Base-by-base conservation (phyloP, 108 stramenopile genomes). In the Skeletonema tropicum region DNA sequence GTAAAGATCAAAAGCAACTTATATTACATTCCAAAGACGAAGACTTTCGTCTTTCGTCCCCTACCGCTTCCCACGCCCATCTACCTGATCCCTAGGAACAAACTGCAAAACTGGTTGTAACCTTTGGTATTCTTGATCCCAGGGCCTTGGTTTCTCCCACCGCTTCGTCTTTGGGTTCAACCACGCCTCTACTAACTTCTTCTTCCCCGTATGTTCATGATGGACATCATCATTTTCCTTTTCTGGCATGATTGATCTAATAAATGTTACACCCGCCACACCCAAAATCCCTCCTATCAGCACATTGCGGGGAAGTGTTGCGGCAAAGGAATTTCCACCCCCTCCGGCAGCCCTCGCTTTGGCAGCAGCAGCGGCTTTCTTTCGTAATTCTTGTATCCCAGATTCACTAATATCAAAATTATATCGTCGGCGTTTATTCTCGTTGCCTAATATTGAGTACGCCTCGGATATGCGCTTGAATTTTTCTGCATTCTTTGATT, bases 91-190 rank as follows among this genome's bases (percentile, higher is more conserved):
- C 38, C 94, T 77, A 12, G 90, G 88, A 14, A 92, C 86, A 13
- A 91, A 41, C 33, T 91, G 73, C 71, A 95, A 61, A 30, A 67
- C 66, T 10, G 94, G 94, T 60, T 82, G 67, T 8, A 95, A 58
- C 33, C 69, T 64, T 64, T 84, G 87, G 73, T 91, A 95, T 25
- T 70, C 69, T 15, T 84, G 83, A 83, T 95, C 91, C 94, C 94
- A 95, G 2, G 94, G 94, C 32, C 84, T 80, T 23, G 94, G 92
- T 62, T 85, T 88, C 76, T 95, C 94, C 86, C 86, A 95, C 61
- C 68, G 68, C 0, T 78, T 82, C 4, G 92, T 91, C 15, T 58
- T 39, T 30, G 94, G 94, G 65, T 95, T 92, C 61, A 79, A 79
- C 90, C 90, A 95, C 33, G 94, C 94, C 71, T 95, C 89, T n/a